Evolutionary conservation across 306 rosid species (phyloP), one percentile per base, ranked within the genome.

Genomic region (Oxytropis ochrocephala): DNA sequence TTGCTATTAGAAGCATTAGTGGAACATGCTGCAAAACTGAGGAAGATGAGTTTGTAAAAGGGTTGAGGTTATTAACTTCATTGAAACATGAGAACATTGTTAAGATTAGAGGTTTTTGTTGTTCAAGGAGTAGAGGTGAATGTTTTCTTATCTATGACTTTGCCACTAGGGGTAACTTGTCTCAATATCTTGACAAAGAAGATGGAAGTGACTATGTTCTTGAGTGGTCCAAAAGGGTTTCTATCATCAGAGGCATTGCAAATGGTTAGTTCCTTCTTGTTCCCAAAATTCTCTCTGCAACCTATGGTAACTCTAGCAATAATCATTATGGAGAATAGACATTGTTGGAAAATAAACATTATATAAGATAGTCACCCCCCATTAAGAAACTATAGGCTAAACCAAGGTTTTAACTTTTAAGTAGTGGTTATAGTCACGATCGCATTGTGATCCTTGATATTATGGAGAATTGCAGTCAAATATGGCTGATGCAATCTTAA

Each of bases 101-200:
- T 42, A 85, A 69, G 75, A 69, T 92, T 79, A 87, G 87, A 79
- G 97, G 97, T 55, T 92, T 89, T 67, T 92, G 97, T 79, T 89
- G 87, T 86, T 92, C 97, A 1, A 83, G 81, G 13, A 82, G 95
- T 19, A 83, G 97, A 73, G 91, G 96, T 47, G 97, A 87, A 74
- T 92, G 96, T 73, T 92, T 77, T 70, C 89, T 92, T 60, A 65
- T 92, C 80, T 86, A 87, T 68, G 96, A 87, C 48, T 85, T 77
- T 51, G 91, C 77, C 67, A 85, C 86, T 6, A 78, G 74, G 2
- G 90, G 97, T 21, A 79, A 69, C 64, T 73, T 92, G 73, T 85
- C 95, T 57, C 81, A 62, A n/a, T 86, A 77, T 81, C 85, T 92
- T 32, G 91, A 91, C 63, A 38, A 75, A 33, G 88, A 79, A 73